These are phyloP conservation scores for Fusarium anthophilum DNA, from an alignment of 2,329 filamentous ascomycete genomes.

Conservation along the genomic window DNA sequence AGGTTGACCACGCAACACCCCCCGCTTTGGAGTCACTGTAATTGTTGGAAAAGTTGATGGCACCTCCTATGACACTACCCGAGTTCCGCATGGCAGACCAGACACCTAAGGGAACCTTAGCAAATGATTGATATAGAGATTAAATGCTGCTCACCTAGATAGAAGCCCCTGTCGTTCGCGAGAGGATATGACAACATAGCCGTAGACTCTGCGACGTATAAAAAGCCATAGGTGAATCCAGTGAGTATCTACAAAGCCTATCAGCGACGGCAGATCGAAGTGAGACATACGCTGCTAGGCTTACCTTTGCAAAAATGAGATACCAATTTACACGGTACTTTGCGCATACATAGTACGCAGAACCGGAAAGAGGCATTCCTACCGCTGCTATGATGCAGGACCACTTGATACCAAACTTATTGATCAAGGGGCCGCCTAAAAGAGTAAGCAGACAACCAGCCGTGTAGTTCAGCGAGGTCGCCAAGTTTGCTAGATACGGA, in stretches of 20 bases:
- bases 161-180: background rate
- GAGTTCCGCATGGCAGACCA: slow-evolving; percentile 4
- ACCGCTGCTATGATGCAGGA: background rate
- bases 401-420: slow-evolving; percentile 3
- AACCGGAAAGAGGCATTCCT: background rate
- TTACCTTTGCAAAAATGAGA: background rate
- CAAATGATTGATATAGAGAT: no score
- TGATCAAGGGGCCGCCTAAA: background rate
- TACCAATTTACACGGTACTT: slow-evolving; percentile 2
- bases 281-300: rapidly evolving
- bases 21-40: background rate
- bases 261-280: rapidly evolving
- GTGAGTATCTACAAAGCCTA: background rate
- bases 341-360: background rate
- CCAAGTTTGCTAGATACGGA: background rate
- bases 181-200: background rate
- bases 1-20: background rate
- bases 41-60: background rate
- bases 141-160: background rate
- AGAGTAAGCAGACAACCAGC: background rate
- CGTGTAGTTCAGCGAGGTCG: background rate
- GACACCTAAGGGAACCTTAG: background rate
- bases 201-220: background rate
- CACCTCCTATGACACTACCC: background rate
- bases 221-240: background rate